Evolutionary conservation across 108 stramenopile genomes (phyloP).

Genomic region (Bacterosira constricta): DNA sequence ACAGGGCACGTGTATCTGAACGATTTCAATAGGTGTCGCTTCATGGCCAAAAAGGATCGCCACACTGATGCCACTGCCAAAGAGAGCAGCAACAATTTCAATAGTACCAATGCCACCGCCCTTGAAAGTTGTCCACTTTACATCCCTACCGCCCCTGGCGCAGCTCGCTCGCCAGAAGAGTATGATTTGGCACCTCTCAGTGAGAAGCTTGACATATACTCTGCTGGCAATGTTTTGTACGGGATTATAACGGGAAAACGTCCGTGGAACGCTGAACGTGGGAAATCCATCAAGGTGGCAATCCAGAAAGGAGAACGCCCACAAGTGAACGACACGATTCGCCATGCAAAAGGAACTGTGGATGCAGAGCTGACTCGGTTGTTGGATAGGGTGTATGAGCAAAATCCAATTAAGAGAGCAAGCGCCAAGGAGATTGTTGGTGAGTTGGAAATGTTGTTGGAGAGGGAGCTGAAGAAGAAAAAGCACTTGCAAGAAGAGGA

Average conservation of each 20-base stretch:
- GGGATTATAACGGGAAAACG: constrained; percentile 49
- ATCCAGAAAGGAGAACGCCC: constrained; percentile 39
- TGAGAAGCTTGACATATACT: constrained; percentile 52
- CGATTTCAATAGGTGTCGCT: constrained; percentile 90
- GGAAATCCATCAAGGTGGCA: constrained; percentile 22
- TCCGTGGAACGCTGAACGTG: constrained; percentile 40
- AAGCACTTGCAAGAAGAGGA: not conserved
- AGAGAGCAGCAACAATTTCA: not conserved
- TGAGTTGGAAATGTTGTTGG: constrained; percentile 41
- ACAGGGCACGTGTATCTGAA: constrained; percentile 66
- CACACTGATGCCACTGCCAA: not conserved
- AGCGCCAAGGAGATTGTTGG: constrained; percentile 44
- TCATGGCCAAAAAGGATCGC: constrained; percentile 57
- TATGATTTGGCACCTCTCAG: constrained; percentile 42
- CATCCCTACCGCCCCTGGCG: constrained; percentile 82
- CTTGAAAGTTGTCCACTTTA: constrained; percentile 55
- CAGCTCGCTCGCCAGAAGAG: constrained; percentile 78
- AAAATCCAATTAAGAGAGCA: constrained; percentile 37
- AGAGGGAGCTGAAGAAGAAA: constrained; percentile 10
- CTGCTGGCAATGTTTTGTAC: constrained; percentile 48
- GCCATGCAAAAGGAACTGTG: constrained; percentile 30
- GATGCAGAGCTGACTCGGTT: constrained; percentile 38
- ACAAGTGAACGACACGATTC: constrained; percentile 33
- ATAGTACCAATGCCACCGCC: constrained; percentile 5
- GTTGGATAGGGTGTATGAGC: constrained; percentile 47